Base-by-base conservation (phyloP, 345 rosid genomes). In the Lepidium aucheri region DNA sequence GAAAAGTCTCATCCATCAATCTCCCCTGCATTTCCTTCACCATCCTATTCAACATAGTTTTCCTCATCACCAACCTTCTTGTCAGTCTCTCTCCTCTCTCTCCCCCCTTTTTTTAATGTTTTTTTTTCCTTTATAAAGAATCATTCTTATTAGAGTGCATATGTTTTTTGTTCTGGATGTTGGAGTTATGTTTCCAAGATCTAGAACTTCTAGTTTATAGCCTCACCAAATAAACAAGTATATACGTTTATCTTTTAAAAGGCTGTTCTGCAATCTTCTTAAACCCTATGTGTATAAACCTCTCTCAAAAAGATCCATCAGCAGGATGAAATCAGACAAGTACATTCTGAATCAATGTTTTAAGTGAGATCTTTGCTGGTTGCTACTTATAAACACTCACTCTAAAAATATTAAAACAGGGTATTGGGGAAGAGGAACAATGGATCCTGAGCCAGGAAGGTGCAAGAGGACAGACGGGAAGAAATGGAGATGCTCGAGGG, bases 401-500 rank as follows among this genome's bases (percentile, higher is more conserved):
- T 28, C 17, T 10, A 9, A 39, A 0, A 26, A 11, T 17, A 35
- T 53, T 3, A 39, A 63, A 40, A 36, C 46, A 72, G 76, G 76
- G 76, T 72, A 71, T 9, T 71, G 69, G 94, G 96, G 76, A 84
- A 82, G 78, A 85, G 85, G 77, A 58, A 47, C 74, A 24, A 70
- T 83, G 34, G 96, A 89, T 76, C 87, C 91, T 3, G 96, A 89
- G 78, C 96, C 94, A 1, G 91, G 94, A 39, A 77, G 96, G 64
- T 89, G 96, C 47, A 79, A 89, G 63, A 86, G 96, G 75, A 86
- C 93, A 0, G 96, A 89, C 55, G 96, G 96, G 9, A 89, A 89
- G 84, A 89, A 89, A 72, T 89, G 96, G 96, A 83, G 96, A 83
- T 89, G 96, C 80, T 86, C 96, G 2, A 89, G 86, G 63, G 91